phyloP scores from a whole-genome alignment of 2,329 filamentous ascomycete genomes.

The Pseudohalonectria lignicola region DNA sequence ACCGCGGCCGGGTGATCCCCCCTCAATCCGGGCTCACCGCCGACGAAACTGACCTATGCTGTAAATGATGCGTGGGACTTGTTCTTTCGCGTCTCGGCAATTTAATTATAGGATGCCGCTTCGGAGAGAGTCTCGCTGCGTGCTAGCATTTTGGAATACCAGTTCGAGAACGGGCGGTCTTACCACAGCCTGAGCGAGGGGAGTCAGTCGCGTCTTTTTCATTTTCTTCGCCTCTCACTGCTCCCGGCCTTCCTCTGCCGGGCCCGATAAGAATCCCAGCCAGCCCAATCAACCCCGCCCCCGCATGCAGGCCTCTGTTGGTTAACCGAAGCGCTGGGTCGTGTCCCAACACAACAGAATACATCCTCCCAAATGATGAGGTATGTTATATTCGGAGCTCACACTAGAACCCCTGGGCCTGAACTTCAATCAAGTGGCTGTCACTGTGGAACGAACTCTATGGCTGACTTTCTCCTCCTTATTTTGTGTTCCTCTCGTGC shows the following conservation, averaged over 20 bases:
- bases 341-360: conserved; percentile 8
- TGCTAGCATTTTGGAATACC: conserved; percentile 1
- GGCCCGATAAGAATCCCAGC: background rate
- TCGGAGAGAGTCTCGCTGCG: background rate
- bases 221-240: background rate
- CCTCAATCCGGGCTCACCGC: too few relatives aligned
- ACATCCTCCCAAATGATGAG: conserved; percentile 15
- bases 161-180: conserved; percentile 1
- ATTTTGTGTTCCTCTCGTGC: background rate
- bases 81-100: too few relatives aligned
- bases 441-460: too few relatives aligned
- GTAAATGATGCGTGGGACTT: too few relatives aligned
- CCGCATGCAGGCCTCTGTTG: background rate
- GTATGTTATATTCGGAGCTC: conserved; percentile 3
- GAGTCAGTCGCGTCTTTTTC: background rate
- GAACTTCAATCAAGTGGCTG: background rate
- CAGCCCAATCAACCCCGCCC: background rate
- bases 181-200: conserved; percentile 1
- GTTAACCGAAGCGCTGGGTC: background rate
- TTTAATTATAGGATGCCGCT: background rate
- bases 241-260: background rate
- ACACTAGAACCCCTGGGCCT: too few relatives aligned
- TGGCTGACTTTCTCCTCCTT: background rate
- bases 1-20: too few relatives aligned
- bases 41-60: too few relatives aligned